Percentiles rank a stretch among this genome's conserved stretches.
Evolutionary conservation across 73 alveolate genomes (phyloP).

Genomic region (Tetrahymena thermophila): DNA sequence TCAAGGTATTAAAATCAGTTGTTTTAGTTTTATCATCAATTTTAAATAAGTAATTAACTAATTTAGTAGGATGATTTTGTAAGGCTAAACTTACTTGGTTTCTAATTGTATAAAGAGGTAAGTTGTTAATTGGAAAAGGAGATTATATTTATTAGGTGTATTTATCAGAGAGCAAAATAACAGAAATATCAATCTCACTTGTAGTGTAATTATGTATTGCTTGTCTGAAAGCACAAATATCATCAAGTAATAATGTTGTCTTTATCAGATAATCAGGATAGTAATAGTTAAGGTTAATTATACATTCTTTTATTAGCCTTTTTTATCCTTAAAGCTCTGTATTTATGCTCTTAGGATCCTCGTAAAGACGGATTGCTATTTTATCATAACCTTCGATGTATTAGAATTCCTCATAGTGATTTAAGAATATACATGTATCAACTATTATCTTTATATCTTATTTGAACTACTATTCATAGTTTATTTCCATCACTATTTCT

Average conservation of each 20-base stretch:
- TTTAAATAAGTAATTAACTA: neutral
- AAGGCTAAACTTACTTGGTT: neutral
- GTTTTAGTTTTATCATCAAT: neutral
- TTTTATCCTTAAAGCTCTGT: neutral
- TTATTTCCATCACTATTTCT: neutral
- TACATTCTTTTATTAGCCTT: neutral
- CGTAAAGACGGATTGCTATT: neutral
- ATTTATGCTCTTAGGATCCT: neutral
- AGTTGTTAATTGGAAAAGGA: neutral
- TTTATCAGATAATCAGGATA: neutral
- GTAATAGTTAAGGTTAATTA: neutral
- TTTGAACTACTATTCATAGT: neutral
- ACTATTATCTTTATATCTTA: neutral
- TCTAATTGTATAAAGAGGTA: neutral
- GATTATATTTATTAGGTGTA: neutral
- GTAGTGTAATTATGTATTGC: neutral
- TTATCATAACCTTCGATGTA: neutral
- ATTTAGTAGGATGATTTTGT: neutral
- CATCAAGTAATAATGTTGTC: neutral
- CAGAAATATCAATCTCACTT: neutral
- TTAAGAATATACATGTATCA: neutral
- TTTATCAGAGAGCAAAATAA: neutral
- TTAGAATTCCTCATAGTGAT: neutral
- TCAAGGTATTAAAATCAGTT: neutral
- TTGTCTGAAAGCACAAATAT: neutral